A percentile compares a stretch with the other conserved stretches of the same genome.
Evolutionary conservation across 768 basidiomycete species (phyloP).

Genomic region (Chiua virens): DNA sequence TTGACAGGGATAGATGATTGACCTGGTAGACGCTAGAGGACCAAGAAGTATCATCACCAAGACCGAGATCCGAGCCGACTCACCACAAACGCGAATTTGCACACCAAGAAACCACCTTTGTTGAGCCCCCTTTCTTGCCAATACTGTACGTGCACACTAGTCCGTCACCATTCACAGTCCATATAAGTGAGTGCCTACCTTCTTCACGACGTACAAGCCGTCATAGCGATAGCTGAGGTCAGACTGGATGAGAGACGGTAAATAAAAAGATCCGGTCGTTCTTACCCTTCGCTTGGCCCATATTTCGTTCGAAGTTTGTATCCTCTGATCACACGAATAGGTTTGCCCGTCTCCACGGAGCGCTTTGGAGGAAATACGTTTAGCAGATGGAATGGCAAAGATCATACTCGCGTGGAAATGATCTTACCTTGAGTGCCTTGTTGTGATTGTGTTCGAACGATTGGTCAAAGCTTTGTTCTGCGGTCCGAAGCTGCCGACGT

Average conservation of each 20-base stretch:
- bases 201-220: conserved; percentile 79
- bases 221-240: conserved; percentile 79
- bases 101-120: conserved; percentile 70
- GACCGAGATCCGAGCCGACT: conserved; percentile 8
- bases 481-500: conserved; percentile 71
- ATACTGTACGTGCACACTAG: conserved; percentile 40
- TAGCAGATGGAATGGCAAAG: neutral
- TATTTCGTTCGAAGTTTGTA: conserved; percentile 63
- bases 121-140: conserved; percentile 77
- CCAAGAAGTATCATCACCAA: neutral
- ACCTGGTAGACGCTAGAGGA: conserved; percentile 24
- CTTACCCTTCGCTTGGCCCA: conserved; percentile 77
- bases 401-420: neutral
- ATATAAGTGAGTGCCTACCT: conserved; percentile 38
- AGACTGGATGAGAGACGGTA: neutral
- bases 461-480: conserved; percentile 83
- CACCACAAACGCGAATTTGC: conserved; percentile 85
- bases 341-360: conserved; percentile 78
- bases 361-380: conserved; percentile 38
- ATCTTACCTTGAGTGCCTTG: conserved; percentile 57
- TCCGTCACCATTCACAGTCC: neutral
- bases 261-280: neutral
- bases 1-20: conserved; percentile 27
- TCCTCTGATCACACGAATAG: conserved; percentile 85
- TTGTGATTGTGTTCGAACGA: conserved; percentile 74